phyloP scores from a whole-genome alignment of 495 filamentous ascomycete genomes.

The Neurospora sp. region DNA sequence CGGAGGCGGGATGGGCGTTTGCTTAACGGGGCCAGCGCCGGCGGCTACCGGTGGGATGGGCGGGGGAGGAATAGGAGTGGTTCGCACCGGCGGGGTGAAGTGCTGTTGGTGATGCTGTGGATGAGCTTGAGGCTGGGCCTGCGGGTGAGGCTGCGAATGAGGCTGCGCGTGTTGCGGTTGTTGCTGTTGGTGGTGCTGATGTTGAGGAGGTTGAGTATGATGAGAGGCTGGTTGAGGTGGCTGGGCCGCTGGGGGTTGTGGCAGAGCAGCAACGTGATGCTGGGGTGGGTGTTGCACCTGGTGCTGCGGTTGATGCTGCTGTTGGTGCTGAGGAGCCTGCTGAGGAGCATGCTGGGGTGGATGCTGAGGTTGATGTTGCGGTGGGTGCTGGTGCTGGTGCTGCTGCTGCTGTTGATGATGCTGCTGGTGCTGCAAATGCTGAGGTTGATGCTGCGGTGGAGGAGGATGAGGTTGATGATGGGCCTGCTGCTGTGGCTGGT shows the following conservation, averaged over 20 bases:
- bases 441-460: background rate
- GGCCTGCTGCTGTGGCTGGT: background rate
- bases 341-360: background rate
- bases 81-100: constrained; percentile 7
- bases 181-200: background rate
- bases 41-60: constrained; percentile 12
- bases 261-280: background rate
- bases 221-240: background rate
- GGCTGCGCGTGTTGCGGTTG: constrained; percentile 1
- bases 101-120: constrained; percentile 4
- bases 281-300: constrained; percentile 2
- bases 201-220: background rate
- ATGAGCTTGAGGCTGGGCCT: background rate
- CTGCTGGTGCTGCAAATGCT: background rate
- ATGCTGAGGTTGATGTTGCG: constrained; percentile 1
- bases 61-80: constrained; percentile 21
- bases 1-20: constrained; percentile 24
- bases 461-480: constrained; percentile 6
- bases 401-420: constrained; percentile 1
- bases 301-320: background rate
- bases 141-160: background rate
- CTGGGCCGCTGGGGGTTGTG: background rate
- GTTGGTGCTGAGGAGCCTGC: background rate
- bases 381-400: background rate
- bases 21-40: background rate